A percentile compares a stretch with the other conserved stretches of the same genome.
Evolutionary conservation across 257 asterid species (phyloP).

Genomic region (Gardenia jasminoides): DNA sequence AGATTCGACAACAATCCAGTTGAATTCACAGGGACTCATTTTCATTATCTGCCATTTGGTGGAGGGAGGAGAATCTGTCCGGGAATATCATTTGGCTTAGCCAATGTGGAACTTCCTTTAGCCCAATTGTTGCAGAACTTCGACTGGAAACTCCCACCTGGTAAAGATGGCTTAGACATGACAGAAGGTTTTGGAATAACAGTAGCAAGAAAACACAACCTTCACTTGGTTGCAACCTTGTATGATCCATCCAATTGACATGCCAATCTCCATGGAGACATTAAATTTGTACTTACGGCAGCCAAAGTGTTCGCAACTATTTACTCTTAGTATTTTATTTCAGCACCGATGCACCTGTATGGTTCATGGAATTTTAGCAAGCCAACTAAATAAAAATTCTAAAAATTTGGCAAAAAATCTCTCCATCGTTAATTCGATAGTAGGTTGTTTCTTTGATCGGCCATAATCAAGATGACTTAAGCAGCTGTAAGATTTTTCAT

Average conservation of each 20-base stretch:
- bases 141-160: slow-evolving; percentile 29
- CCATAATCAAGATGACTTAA: too few species aligned
- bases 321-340: too few species aligned
- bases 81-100: slow-evolving; percentile 15
- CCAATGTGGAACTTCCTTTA: slow-evolving; percentile 23
- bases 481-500: too few species aligned
- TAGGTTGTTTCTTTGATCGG: too few species aligned
- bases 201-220: not conserved
- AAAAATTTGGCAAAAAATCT: too few species aligned
- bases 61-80: slow-evolving; percentile 38
- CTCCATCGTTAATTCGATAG: too few species aligned
- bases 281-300: too few species aligned
- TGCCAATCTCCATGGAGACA: not conserved
- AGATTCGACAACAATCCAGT: not conserved
- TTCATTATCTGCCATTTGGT: slow-evolving; percentile 34
- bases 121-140: slow-evolving; percentile 30
- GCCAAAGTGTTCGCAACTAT: too few species aligned
- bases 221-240: not conserved
- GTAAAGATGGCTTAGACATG: not conserved
- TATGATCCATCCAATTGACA: not conserved
- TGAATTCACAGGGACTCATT: not conserved
- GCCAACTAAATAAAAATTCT: too few species aligned
- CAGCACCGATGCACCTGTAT: too few species aligned
- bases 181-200: not conserved
- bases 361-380: too few species aligned